Evolutionary conservation across 495 filamentous ascomycete species (phyloP).

Genomic region (Daldinia childiae): DNA sequence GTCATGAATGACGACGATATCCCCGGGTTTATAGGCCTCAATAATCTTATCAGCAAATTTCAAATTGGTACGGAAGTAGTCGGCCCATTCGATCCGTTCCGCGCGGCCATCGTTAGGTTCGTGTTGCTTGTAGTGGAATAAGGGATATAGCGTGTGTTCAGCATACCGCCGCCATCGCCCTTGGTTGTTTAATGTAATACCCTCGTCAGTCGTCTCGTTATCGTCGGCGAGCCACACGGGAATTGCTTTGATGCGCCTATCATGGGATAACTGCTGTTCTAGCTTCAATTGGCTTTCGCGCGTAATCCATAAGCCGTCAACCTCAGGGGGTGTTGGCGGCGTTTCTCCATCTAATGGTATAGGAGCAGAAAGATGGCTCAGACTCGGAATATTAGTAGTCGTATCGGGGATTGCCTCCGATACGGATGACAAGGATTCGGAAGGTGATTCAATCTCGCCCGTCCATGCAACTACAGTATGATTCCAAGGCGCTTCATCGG

Average conservation of each 20-base stretch:
- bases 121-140: slow-evolving; percentile 94
- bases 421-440: slow-evolving; percentile 50
- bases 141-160: slow-evolving; percentile 86
- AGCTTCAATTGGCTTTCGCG: slow-evolving; percentile 72
- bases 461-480: slow-evolving; percentile 93
- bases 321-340: slow-evolving; percentile 62
- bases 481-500: slow-evolving; percentile 77
- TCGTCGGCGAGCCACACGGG: slow-evolving; percentile 89
- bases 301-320: slow-evolving; percentile 71
- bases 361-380: slow-evolving; percentile 73
- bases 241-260: slow-evolving; percentile 70
- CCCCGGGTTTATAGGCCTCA: slow-evolving; percentile 85
- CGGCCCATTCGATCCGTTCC: slow-evolving; percentile 83
- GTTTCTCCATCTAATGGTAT: slow-evolving; percentile 71
- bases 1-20: slow-evolving; percentile 91
- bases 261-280: slow-evolving; percentile 72
- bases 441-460: slow-evolving; percentile 76
- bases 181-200: slow-evolving; percentile 77
- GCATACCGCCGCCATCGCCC: slow-evolving; percentile 85
- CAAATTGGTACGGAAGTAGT: slow-evolving; percentile 88
- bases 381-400: slow-evolving; percentile 51
- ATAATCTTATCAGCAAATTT: slow-evolving; percentile 88
- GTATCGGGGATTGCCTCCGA: slow-evolving; percentile 55
- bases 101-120: slow-evolving; percentile 84
- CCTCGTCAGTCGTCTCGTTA: slow-evolving; percentile 68